phyloP scores from a whole-genome alignment of 2,329 filamentous ascomycete species.

The Alternaria viburni region DNA sequence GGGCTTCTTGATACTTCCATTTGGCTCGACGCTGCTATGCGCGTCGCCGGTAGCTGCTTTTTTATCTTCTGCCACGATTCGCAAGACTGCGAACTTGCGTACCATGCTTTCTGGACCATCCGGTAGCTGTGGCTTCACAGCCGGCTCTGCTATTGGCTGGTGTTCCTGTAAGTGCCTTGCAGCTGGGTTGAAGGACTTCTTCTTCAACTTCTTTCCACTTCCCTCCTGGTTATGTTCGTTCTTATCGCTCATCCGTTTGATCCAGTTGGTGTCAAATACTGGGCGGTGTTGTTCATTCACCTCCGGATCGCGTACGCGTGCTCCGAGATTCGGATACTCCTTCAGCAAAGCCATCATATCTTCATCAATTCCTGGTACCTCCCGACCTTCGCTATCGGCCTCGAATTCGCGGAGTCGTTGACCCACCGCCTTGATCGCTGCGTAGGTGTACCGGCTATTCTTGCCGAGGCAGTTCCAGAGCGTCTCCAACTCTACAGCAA shows the following conservation, averaged over 20 bases:
- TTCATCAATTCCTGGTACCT: background rate
- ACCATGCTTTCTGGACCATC: background rate
- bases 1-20: background rate
- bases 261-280: slow-evolving; percentile 16
- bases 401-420: slow-evolving; percentile 3
- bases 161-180: background rate
- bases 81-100: background rate
- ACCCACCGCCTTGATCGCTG: slow-evolving; percentile 20
- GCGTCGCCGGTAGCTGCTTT: background rate
- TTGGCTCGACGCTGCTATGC: background rate
- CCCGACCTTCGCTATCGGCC: background rate
- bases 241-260: background rate
- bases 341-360: slow-evolving; percentile 15
- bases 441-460: slow-evolving; percentile 25
- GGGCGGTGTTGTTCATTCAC: slow-evolving; percentile 18
- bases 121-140: background rate
- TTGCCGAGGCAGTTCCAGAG: slow-evolving; percentile 30
- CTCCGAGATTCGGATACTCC: slow-evolving; percentile 4
- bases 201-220: background rate
- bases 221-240: background rate
- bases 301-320: slow-evolving; percentile 11
- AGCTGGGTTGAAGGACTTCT: background rate
- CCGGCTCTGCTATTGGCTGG: too few species aligned
- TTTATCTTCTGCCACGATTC: background rate
- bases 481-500: slow-evolving; percentile 19